phyloP scores from a whole-genome alignment of 352 stramenopile genomes.

The Pythium chondricola region DNA sequence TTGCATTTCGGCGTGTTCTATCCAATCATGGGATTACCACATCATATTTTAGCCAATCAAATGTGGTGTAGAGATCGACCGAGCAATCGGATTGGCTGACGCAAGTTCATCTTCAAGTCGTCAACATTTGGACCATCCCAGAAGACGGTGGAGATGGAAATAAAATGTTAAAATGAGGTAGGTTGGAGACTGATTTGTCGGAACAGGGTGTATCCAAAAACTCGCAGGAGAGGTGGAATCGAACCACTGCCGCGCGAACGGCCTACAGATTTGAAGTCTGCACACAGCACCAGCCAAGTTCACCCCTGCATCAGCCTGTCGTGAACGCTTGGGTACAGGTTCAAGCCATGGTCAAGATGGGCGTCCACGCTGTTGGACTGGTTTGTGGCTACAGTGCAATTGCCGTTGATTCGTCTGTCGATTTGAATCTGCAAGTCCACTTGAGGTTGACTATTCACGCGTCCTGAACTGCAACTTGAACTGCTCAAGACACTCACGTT shows the following conservation, averaged over 20 bases:
- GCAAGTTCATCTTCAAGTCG: constrained; percentile 13
- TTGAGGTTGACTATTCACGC: too few species aligned
- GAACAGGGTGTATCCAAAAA: too few species aligned
- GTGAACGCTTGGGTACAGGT: neutral
- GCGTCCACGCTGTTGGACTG: neutral
- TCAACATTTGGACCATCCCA: neutral
- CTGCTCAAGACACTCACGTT: too few species aligned
- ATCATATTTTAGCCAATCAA: constrained; percentile 4
- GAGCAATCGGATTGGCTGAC: constrained; percentile 6
- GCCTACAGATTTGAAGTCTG: constrained; percentile 92
- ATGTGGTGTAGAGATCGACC: neutral
- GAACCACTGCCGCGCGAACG: constrained; percentile 87
- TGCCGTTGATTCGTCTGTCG: too few species aligned
- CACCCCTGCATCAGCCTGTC: constrained; percentile 46
- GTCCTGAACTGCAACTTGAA: too few species aligned
- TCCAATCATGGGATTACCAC: constrained; percentile 1
- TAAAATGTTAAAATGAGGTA: constrained; percentile 13
- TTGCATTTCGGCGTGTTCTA: neutral
- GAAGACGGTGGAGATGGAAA: neutral
- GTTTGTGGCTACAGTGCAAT: too few species aligned
- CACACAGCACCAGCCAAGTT: constrained; percentile 88
- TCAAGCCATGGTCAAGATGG: neutral
- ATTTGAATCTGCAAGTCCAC: too few species aligned
- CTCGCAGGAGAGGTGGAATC: constrained; percentile 87
- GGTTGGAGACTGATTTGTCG: too few species aligned